These are phyloP conservation scores for Stemphylium lycopersici DNA, from an alignment of 2,329 filamentous ascomycete genomes.

Conservation along the genomic window DNA sequence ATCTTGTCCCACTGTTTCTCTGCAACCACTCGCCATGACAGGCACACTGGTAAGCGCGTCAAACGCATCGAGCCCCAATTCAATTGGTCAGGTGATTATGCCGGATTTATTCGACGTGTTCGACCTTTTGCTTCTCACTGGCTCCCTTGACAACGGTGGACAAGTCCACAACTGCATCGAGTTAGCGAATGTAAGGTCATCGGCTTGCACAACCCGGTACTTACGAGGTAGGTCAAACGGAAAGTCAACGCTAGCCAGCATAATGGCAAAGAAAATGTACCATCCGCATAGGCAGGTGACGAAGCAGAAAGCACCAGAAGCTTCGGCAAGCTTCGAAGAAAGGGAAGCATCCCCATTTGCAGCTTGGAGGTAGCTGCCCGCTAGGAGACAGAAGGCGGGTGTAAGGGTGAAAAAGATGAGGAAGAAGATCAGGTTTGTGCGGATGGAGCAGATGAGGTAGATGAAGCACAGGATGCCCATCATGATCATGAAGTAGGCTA, in stretches of 20 bases:
- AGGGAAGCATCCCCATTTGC: constrained; percentile 51
- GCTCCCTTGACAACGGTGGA: constrained; percentile 54
- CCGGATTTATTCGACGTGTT: constrained; percentile 27
- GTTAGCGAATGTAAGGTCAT: constrained; percentile 13
- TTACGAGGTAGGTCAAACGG: constrained; percentile 57
- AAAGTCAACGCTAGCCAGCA: constrained; percentile 57
- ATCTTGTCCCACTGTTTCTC: background rate
- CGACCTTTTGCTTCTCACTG: constrained; percentile 40
- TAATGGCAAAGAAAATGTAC: constrained; percentile 61
- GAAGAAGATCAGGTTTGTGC: constrained; percentile 74
- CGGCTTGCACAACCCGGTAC: background rate
- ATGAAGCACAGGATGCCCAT: constrained; percentile 72
- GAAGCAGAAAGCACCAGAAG: constrained; percentile 58
- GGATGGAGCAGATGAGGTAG: constrained; percentile 71
- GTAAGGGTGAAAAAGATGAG: constrained; percentile 71
- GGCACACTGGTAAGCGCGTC: background rate
- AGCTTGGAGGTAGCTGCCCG: constrained; percentile 65
- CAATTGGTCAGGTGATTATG: background rate
- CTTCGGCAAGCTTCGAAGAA: constrained; percentile 41
- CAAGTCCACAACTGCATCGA: constrained; percentile 51
- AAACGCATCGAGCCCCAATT: background rate
- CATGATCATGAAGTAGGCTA: constrained; percentile 65
- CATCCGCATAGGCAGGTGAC: constrained; percentile 57
- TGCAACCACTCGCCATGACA: background rate
- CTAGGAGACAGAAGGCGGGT: constrained; percentile 64